A percentile compares a stretch with the other conserved stretches of the same genome.
Conservation (phyloP, 2,329 filamentous ascomycete genomes). For the Aspergillus viridinutans region DNA sequence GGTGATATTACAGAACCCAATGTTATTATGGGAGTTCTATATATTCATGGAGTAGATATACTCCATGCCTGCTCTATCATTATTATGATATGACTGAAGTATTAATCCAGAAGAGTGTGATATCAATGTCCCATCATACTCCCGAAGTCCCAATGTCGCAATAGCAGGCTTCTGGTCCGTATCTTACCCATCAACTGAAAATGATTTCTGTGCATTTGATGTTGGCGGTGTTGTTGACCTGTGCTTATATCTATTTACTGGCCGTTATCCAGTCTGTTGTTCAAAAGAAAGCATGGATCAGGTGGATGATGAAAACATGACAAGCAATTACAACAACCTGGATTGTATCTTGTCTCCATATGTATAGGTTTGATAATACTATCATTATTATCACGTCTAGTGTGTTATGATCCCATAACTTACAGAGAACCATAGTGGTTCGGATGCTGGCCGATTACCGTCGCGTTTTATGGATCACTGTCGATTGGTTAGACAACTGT, state of each 20-base stretch:
- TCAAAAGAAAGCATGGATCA: not conserved
- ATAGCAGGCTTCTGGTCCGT: not conserved
- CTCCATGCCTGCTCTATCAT: no score
- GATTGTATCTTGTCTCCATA: conserved; percentile 1
- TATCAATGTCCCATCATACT: not conserved
- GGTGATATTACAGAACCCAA: no score
- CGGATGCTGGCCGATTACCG: conserved; percentile 14
- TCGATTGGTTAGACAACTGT: conserved; percentile 10
- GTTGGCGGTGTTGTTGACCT: not conserved
- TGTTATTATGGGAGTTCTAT: not conserved
- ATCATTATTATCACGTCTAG: not conserved
- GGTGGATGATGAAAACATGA: not conserved
- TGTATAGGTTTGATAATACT: not conserved
- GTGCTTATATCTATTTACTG: not conserved
- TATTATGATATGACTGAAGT: no score
- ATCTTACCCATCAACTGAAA: no score
- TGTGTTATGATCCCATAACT: not conserved
- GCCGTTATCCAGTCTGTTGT: not conserved
- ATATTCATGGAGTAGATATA: not conserved
- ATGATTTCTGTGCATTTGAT: not conserved
- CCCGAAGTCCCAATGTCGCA: not conserved
- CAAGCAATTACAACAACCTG: no score
- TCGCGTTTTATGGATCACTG: conserved; percentile 4
- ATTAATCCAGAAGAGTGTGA: not conserved
- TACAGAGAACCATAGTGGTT: conserved; percentile 4